Percentiles rank a stretch among this genome's conserved stretches.
phyloP scores from a whole-genome alignment of 768 basidiomycete species.

The Suillus paluster region DNA sequence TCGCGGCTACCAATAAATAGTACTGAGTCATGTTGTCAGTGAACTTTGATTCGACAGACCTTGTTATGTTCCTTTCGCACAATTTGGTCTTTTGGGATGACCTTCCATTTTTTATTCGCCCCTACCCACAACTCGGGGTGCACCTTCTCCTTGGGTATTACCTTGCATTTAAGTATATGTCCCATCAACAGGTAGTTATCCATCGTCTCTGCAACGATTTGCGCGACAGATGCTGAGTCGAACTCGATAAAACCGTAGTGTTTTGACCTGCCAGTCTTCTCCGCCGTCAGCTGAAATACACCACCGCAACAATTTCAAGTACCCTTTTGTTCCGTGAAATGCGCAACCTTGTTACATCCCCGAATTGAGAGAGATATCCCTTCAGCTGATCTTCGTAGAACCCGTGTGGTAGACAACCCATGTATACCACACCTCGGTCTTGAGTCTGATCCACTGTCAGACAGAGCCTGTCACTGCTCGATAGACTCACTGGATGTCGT shows the following conservation, averaged over 20 bases:
- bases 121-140: slow-evolving; percentile 97
- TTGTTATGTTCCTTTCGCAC: slow-evolving; percentile 81
- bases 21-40: background rate
- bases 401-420: slow-evolving; percentile 93
- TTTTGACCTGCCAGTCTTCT: slow-evolving; percentile 91
- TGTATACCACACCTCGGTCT: slow-evolving; percentile 84
- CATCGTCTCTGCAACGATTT: slow-evolving; percentile 98
- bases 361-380: slow-evolving; percentile 95
- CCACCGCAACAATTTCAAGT: background rate
- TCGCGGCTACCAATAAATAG: slow-evolving; percentile 53
- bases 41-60: slow-evolving; percentile 46
- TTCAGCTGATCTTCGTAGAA: slow-evolving; percentile 96
- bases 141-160: slow-evolving; percentile 87
- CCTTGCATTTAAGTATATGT: slow-evolving; percentile 89
- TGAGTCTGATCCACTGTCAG: slow-evolving; percentile 35
- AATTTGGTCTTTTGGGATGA: slow-evolving; percentile 73
- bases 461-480: background rate
- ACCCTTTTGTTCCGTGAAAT: slow-evolving; percentile 95
- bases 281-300: background rate
- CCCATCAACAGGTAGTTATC: slow-evolving; percentile 97
- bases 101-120: slow-evolving; percentile 91
- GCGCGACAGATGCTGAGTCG: slow-evolving; percentile 82
- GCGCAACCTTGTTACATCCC: slow-evolving; percentile 83
- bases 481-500: slow-evolving; percentile 62
- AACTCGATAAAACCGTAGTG: slow-evolving; percentile 98